Evolutionary conservation across 1,284 basidiomycete genomes (phyloP).

Genomic region (Sporisorium scitamineum): DNA sequence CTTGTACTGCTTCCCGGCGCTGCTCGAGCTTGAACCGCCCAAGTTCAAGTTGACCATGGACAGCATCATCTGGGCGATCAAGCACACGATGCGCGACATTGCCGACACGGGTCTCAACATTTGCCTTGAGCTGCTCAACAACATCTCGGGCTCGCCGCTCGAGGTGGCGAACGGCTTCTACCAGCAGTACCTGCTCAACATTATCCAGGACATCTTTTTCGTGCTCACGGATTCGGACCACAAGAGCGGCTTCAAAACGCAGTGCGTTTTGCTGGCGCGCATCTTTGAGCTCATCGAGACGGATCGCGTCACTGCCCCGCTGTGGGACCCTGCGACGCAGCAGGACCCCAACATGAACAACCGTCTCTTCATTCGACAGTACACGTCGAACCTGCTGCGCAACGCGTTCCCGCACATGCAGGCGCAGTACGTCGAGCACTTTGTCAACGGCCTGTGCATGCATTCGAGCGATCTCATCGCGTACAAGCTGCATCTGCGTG

Average conservation of each 20-base stretch:
- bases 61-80: slow-evolving; percentile 98
- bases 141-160: slow-evolving; percentile 86
- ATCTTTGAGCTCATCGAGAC: slow-evolving; percentile 94
- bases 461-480: slow-evolving; percentile 81
- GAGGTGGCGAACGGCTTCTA: slow-evolving; percentile 84
- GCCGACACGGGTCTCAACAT: slow-evolving; percentile 87
- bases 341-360: slow-evolving; percentile 84
- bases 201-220: slow-evolving; percentile 96
- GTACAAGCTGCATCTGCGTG: slow-evolving; percentile 89
- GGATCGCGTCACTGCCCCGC: slow-evolving; percentile 82
- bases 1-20: slow-evolving; percentile 93
- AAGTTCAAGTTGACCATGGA: slow-evolving; percentile 99
- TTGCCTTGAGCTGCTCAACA: slow-evolving; percentile 93
- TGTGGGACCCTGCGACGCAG: slow-evolving; percentile 82
- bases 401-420: slow-evolving; percentile 66
- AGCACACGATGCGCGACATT: slow-evolving; percentile 99
- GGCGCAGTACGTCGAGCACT: slow-evolving; percentile 69
- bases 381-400: slow-evolving; percentile 80
- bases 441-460: slow-evolving; percentile 82
- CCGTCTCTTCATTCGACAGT: slow-evolving; percentile 84
- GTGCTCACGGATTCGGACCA: slow-evolving; percentile 98
- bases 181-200: slow-evolving; percentile 90
- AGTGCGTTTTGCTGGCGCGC: slow-evolving; percentile 76
- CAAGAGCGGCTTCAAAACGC: slow-evolving; percentile 79
- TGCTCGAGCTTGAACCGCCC: slow-evolving; percentile 85